Base-by-base conservation (phyloP, 371 early-diverging fungal species). In the Batrachochytrium dendrobatidis region DNA sequence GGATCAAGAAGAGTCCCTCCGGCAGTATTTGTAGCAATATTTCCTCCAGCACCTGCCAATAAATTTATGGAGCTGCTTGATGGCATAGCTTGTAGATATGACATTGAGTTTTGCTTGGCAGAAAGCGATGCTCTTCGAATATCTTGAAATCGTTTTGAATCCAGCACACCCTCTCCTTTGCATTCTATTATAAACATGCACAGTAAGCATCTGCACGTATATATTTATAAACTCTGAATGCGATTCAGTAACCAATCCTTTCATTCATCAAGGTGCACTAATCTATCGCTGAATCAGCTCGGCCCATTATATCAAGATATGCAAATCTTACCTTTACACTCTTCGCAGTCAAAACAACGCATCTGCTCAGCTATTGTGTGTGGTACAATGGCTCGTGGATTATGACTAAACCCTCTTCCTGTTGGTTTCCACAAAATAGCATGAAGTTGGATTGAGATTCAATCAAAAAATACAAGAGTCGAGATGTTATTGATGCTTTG, bases 261-360 rank as follows among this genome's bases (percentile, higher is more conserved):
- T n/a, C n/a, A n/a, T n/a, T n/a, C n/a, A n/a, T n/a, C n/a, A n/a
- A n/a, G n/a, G n/a, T n/a, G n/a, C n/a, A n/a, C n/a, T n/a, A n/a
- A n/a, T n/a, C n/a, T n/a, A n/a, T n/a, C n/a, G n/a, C n/a, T n/a
- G n/a, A n/a, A n/a, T n/a, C n/a, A n/a, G n/a, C n/a, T n/a, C n/a
- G n/a, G n/a, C n/a, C n/a, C n/a, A n/a, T n/a, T n/a, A n/a, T n/a
- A n/a, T n/a, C n/a, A n/a, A n/a, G n/a, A n/a, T n/a, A n/a, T n/a
- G n/a, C n/a, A n/a, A n/a, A n/a, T n/a, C n/a, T 17, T 33, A 62
- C 59, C 60, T 61, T 65, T 64, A 55, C 69, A 68, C 6, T 62
- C 69, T n/a, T 56, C 33, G 35, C 69, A 68, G 34, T 64, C 59
- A 8, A 39, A 18, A 39, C 69, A 68, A 12, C 35, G 6, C 12